Conservation (phyloP, 2,329 filamentous ascomycete genomes). For the Monosporascus sp. region DNA sequence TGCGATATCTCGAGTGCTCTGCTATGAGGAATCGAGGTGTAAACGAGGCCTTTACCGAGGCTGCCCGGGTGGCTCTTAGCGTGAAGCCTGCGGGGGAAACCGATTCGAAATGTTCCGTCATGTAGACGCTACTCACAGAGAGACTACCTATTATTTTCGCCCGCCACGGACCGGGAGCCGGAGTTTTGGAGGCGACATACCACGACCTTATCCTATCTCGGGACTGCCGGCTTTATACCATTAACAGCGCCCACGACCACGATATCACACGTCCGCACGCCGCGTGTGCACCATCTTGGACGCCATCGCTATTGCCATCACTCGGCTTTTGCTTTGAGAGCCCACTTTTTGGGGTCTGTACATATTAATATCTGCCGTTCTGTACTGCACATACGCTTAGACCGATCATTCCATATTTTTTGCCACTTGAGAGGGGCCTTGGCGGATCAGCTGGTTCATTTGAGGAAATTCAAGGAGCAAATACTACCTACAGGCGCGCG, state of each 20-base stretch:
- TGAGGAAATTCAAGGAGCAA: too few relatives aligned
- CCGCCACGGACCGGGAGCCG: neutral
- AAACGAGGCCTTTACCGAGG: constrained; percentile 98
- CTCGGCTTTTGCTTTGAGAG: neutral
- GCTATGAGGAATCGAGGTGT: constrained; percentile 97
- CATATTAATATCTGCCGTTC: neutral
- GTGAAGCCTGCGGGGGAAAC: constrained; percentile 59
- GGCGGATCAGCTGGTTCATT: too few relatives aligned
- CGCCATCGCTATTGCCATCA: too few relatives aligned
- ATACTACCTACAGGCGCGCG: too few relatives aligned
- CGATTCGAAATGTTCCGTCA: constrained; percentile 54
- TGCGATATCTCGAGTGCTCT: constrained; percentile 96
- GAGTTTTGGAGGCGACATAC: neutral
- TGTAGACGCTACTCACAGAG: constrained; percentile 34
- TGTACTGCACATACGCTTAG: neutral
- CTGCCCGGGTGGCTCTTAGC: constrained; percentile 83
- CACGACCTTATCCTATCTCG: neutral
- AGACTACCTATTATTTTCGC: neutral
- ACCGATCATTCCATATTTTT: neutral
- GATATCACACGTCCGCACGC: too few relatives aligned
- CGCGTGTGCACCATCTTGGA: too few relatives aligned
- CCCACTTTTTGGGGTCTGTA: neutral
- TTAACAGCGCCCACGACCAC: neutral
- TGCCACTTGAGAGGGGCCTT: too few relatives aligned
- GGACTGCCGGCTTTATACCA: neutral